A percentile compares a stretch with the other conserved stretches of the same genome.
These are phyloP conservation scores for Aureobasidium musti DNA, from an alignment of 2,329 filamentous ascomycete species.

Conservation along the genomic window DNA sequence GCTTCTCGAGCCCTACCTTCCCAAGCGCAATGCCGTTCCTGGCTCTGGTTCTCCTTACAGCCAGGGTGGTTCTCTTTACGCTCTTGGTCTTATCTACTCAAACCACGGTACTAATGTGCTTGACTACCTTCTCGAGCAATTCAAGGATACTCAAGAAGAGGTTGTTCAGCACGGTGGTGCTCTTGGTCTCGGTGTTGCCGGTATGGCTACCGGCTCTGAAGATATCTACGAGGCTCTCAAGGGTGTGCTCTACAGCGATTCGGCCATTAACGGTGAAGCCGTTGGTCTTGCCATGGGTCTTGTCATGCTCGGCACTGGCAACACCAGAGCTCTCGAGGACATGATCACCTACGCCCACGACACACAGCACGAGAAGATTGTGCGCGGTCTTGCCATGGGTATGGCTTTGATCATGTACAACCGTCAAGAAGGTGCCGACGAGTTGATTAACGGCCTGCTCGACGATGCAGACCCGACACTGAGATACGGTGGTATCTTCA, in stretches of 20 bases:
- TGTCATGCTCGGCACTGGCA: conserved; percentile 98
- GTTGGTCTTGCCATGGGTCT: conserved; percentile 95
- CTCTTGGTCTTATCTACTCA: conserved; percentile 92
- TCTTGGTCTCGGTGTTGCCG: conserved; percentile 90
- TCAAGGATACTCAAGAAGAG: conserved; percentile 76
- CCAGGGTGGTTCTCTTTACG: conserved; percentile 93
- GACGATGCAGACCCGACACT: conserved; percentile 92
- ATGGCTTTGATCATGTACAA: conserved; percentile 99
- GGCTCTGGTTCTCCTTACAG: conserved; percentile 83
- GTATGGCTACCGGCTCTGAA: conserved; percentile 92
- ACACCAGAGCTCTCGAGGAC: conserved; percentile 86
- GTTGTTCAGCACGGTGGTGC: conserved; percentile 97
- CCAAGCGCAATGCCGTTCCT: conserved; percentile 70
- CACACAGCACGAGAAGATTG: conserved; percentile 98
- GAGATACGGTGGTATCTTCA: conserved; percentile 97
- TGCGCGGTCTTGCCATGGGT: conserved; percentile 89
- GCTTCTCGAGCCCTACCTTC: conserved; percentile 90
- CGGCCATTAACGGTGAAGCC: conserved; percentile 93
- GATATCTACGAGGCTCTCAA: conserved; percentile 91
- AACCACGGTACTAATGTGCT: conserved; percentile 93
- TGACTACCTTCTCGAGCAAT: conserved; percentile 74
- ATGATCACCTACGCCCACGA: conserved; percentile 99
- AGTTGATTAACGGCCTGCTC: conserved; percentile 88
- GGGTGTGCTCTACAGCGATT: conserved; percentile 86
- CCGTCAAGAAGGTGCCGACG: conserved; percentile 90